These are phyloP conservation scores for Mycotypha africana DNA, from an alignment of 371 early-diverging fungal species.

Conservation along the genomic window DNA sequence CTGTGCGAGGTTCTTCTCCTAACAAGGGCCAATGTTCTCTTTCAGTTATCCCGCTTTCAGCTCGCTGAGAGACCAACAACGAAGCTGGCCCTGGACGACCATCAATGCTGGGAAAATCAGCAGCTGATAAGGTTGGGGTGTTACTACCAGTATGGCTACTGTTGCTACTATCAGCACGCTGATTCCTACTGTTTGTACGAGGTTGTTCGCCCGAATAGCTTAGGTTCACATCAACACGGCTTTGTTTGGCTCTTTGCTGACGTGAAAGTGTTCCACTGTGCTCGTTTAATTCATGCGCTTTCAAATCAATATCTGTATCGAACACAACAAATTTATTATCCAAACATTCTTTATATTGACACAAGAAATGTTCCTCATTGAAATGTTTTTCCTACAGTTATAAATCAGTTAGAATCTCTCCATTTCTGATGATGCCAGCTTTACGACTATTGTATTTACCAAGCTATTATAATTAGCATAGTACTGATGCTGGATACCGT, in stretches of 20 bases:
- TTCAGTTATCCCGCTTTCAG: not conserved
- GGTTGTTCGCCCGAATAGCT: slow-evolving; percentile 36
- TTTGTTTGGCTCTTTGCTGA: slow-evolving; percentile 28
- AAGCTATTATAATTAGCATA: slow-evolving; percentile 78
- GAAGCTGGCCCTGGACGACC: slow-evolving; percentile 11
- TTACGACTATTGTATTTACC: slow-evolving; percentile 52
- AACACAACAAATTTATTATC: slow-evolving; percentile 96
- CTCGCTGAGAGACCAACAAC: not conserved
- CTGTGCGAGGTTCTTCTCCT: slow-evolving; percentile 13
- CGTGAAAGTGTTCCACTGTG: slow-evolving; percentile 32
- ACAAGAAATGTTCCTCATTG: slow-evolving; percentile 74
- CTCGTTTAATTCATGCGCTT: slow-evolving; percentile 69
- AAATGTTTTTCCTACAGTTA: slow-evolving; percentile 76
- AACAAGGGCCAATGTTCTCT: slow-evolving; percentile 16
- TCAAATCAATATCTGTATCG: slow-evolving; percentile 84
- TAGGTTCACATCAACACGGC: slow-evolving; percentile 49
- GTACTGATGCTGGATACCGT: slow-evolving; percentile 75
- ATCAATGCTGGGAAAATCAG: slow-evolving; percentile 30
- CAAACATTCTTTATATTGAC: slow-evolving; percentile 76
- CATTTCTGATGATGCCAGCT: not conserved
- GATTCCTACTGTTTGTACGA: no score
- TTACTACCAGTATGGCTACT: not conserved
- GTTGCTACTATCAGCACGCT: not conserved
- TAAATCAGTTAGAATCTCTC: not conserved
- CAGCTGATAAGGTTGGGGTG: slow-evolving; percentile 1